Evolutionary conservation across 495 filamentous ascomycete genomes (phyloP).

Genomic region (Neurospora sp.): DNA sequence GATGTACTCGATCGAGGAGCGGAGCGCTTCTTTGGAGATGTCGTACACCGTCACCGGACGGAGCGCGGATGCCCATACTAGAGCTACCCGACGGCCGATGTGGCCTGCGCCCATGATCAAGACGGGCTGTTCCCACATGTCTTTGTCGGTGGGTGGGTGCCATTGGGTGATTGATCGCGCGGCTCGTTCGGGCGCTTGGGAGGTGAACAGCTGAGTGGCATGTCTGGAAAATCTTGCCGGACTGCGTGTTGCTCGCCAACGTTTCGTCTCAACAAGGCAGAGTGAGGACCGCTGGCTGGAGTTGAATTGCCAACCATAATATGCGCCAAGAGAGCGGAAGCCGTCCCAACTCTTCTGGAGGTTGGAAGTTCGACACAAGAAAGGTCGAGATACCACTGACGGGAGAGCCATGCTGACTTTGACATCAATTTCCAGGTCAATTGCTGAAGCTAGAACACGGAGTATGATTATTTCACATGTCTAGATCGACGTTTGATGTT

Average conservation of each 20-base stretch:
- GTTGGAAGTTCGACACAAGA: background rate
- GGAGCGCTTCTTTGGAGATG: conserved; percentile 17
- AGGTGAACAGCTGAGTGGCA: background rate
- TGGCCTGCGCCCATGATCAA: conserved; percentile 29
- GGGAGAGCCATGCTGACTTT: background rate
- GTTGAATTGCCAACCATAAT: background rate
- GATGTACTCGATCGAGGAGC: conserved; percentile 21
- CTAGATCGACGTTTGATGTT: background rate
- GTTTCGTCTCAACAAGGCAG: background rate
- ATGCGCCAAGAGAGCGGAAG: background rate
- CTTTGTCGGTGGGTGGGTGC: conserved; percentile 15
- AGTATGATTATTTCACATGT: background rate
- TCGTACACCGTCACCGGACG: conserved; percentile 30
- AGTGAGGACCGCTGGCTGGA: background rate
- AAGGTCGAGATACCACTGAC: background rate
- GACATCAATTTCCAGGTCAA: background rate
- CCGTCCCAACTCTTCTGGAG: background rate
- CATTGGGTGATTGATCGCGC: conserved; percentile 6
- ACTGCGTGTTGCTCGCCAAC: background rate
- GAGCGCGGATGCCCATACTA: conserved; percentile 27
- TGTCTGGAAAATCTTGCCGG: background rate
- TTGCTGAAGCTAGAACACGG: background rate
- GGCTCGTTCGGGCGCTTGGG: background rate
- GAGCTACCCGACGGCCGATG: conserved; percentile 25
- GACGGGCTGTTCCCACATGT: conserved; percentile 25